These are phyloP conservation scores for Lactarius pseudohatsudake DNA, from an alignment of 768 basidiomycete genomes.

Conservation along the genomic window DNA sequence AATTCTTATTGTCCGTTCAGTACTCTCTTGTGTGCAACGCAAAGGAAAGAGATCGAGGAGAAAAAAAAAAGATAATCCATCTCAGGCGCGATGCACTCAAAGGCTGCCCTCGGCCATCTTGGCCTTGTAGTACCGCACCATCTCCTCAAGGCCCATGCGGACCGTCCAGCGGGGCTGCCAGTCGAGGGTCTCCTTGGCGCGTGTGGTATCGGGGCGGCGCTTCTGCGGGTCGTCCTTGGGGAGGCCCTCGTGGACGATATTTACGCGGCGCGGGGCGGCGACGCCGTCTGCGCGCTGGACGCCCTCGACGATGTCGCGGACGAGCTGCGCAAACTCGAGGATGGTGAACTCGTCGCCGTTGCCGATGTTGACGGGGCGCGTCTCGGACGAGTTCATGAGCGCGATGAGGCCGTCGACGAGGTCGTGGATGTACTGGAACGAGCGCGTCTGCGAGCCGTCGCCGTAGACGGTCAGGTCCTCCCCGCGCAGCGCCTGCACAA, in stretches of 20 bases:
- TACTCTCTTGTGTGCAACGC: neutral
- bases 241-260: slow-evolving; percentile 77
- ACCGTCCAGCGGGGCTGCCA: slow-evolving; percentile 97
- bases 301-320: slow-evolving; percentile 89
- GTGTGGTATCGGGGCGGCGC: slow-evolving; percentile 87
- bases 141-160: slow-evolving; percentile 91
- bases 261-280: slow-evolving; percentile 48
- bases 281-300: slow-evolving; percentile 84
- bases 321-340: slow-evolving; percentile 88
- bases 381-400: slow-evolving; percentile 93
- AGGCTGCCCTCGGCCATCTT: slow-evolving; percentile 85
- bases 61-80: neutral
- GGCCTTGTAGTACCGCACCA: slow-evolving; percentile 90
- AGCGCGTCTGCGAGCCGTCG: slow-evolving; percentile 90
- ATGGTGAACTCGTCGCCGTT: slow-evolving; percentile 96
- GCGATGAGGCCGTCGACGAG: slow-evolving; percentile 90
- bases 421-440: slow-evolving; percentile 98
- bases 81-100: slow-evolving; percentile 31
- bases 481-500: slow-evolving; percentile 93
- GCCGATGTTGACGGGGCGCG: slow-evolving; percentile 95
- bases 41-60: neutral
- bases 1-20: neutral
- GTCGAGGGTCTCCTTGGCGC: slow-evolving; percentile 76
- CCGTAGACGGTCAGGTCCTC: slow-evolving; percentile 98
- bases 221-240: slow-evolving; percentile 94